Percentiles rank a stretch among this genome's conserved stretches.
These are phyloP conservation scores for Boletus subluridellus DNA, from an alignment of 1,284 basidiomycete genomes.

Conservation along the genomic window DNA sequence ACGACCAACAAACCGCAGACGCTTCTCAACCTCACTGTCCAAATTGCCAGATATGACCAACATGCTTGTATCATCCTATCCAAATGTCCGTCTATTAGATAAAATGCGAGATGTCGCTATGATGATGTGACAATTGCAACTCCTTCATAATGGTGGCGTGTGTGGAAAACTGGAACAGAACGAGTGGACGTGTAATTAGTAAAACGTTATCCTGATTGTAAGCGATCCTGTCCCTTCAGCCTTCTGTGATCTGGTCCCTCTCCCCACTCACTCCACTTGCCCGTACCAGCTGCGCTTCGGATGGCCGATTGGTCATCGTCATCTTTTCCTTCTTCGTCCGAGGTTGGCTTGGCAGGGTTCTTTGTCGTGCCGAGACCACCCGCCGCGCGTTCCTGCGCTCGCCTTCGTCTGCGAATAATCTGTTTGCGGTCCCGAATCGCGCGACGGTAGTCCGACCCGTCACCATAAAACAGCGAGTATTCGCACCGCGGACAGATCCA, in stretches of 20 bases:
- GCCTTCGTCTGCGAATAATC: constrained; percentile 67
- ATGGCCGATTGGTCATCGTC: constrained; percentile 29
- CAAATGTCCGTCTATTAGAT: constrained; percentile 39
- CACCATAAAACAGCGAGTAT: constrained; percentile 81
- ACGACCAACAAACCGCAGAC: constrained; percentile 9
- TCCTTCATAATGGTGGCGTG: constrained; percentile 23
- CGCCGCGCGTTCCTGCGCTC: constrained; percentile 76
- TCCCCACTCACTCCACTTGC: constrained; percentile 33
- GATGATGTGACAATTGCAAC: constrained; percentile 23
- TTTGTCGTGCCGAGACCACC: constrained; percentile 34
- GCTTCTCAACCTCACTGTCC: constrained; percentile 13
- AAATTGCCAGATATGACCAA: constrained; percentile 25
- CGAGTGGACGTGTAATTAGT: constrained; percentile 10
- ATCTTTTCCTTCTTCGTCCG: constrained; percentile 39
- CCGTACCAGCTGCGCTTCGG: constrained; percentile 6
- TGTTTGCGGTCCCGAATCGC: constrained; percentile 74
- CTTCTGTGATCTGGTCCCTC: constrained; percentile 32
- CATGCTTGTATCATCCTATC: constrained; percentile 22
- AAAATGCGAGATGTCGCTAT: constrained; percentile 25
- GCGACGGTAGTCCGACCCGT: constrained; percentile 57
- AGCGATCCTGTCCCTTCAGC: constrained; percentile 21
- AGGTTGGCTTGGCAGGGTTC: constrained; percentile 29
- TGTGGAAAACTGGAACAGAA: constrained; percentile 11
- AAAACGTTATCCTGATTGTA: constrained; percentile 32
- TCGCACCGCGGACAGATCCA: constrained; percentile 91